Conservation (phyloP, 495 filamentous ascomycete genomes). For the Cercophora samala region DNA sequence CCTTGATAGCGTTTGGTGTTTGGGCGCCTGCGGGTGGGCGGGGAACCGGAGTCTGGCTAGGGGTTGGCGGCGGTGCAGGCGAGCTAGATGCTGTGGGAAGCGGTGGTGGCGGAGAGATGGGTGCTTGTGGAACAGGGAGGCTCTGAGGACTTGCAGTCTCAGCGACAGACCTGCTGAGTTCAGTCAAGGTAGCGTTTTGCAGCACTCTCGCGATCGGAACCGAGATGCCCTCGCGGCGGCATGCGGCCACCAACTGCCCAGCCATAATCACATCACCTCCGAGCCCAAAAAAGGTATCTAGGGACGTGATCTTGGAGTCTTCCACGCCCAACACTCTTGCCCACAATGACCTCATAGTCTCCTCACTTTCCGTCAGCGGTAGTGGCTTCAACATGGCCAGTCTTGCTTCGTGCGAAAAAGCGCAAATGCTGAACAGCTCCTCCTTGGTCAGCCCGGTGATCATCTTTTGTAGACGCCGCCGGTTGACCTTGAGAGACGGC, state of each 20-base stretch:
- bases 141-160: slow-evolving; percentile 19
- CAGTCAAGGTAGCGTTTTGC: slow-evolving; percentile 35
- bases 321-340: slow-evolving; percentile 39
- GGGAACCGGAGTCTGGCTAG: slow-evolving; percentile 5
- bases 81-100: not conserved
- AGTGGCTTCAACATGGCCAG: slow-evolving; percentile 39
- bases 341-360: slow-evolving; percentile 45
- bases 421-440: slow-evolving; percentile 36
- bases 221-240: slow-evolving; percentile 35
- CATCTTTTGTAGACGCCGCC: slow-evolving; percentile 40
- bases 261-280: slow-evolving; percentile 45
- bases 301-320: slow-evolving; percentile 36
- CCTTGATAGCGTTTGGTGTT: slow-evolving; percentile 24
- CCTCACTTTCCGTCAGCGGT: slow-evolving; percentile 42
- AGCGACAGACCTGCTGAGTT: slow-evolving; percentile 38
- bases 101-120: not conserved
- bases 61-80: slow-evolving; percentile 2
- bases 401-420: slow-evolving; percentile 24
- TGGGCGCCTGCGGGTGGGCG: slow-evolving; percentile 11
- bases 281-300: slow-evolving; percentile 44
- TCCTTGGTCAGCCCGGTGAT: slow-evolving; percentile 38
- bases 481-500: slow-evolving; percentile 42
- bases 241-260: slow-evolving; percentile 39
- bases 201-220: slow-evolving; percentile 42
- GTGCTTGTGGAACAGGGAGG: slow-evolving; percentile 3